Evolutionary conservation across 1,284 basidiomycete species (phyloP).

Genomic region (Naganishia cerealis): DNA sequence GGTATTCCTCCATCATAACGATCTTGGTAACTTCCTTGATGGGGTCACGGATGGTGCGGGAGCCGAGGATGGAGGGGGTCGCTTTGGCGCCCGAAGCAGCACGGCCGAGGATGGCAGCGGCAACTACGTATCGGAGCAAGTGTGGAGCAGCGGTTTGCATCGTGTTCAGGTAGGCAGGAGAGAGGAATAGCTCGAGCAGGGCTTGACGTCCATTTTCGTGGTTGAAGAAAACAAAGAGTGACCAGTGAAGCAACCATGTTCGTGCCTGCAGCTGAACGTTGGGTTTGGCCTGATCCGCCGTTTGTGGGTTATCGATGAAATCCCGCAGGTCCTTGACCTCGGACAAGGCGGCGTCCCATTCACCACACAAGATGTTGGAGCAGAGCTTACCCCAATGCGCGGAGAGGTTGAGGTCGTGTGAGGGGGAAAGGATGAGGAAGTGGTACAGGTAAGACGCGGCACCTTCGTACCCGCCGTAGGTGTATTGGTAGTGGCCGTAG

Average conservation of each 20-base stretch:
- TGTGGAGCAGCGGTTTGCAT: conserved; percentile 95
- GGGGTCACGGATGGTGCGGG: conserved; percentile 66
- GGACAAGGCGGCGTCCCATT: conserved; percentile 89
- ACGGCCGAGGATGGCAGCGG: conserved; percentile 87
- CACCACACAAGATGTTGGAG: conserved; percentile 89
- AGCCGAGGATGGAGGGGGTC: conserved; percentile 39
- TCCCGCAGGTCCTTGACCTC: conserved; percentile 93
- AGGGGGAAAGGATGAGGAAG: conserved; percentile 94
- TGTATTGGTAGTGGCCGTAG: conserved; percentile 97
- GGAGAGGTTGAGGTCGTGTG: conserved; percentile 85
- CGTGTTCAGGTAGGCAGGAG: conserved; percentile 94
- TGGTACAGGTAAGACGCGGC: conserved; percentile 98
- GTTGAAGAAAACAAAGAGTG: conserved; percentile 97
- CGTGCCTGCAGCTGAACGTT: conserved; percentile 87
- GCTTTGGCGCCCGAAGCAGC: conserved; percentile 58
- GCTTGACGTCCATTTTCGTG: conserved; percentile 87
- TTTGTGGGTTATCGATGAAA: conserved; percentile 69
- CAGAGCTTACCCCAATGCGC: conserved; percentile 98
- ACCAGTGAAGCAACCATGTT: conserved; percentile 97
- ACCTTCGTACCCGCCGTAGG: conserved; percentile 91
- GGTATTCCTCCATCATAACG: conserved; percentile 88
- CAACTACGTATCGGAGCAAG: conserved; percentile 90
- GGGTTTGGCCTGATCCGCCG: conserved; percentile 61
- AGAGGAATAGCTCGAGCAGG: conserved; percentile 92
- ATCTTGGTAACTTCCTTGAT: conserved; percentile 85